Conservation (phyloP, 768 basidiomycete genomes). For the Lentinula edodes region DNA sequence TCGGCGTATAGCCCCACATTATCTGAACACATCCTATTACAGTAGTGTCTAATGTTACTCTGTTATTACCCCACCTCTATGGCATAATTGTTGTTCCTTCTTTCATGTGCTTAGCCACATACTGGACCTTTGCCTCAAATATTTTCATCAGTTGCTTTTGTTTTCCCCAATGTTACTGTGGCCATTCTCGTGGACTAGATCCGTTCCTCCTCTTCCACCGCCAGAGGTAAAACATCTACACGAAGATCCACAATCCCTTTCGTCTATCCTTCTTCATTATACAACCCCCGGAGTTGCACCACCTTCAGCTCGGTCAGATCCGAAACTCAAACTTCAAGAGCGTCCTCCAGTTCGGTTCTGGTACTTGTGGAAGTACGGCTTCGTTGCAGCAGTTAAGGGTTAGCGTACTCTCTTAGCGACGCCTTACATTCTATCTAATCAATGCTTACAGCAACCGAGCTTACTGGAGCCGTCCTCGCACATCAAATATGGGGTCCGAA, state of each 20-base stretch:
- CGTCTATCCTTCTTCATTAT: constrained; percentile 44
- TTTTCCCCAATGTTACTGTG: neutral
- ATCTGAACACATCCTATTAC: neutral
- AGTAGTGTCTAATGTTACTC: neutral
- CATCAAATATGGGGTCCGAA: constrained; percentile 86
- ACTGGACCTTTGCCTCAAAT: neutral
- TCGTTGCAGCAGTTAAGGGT: constrained; percentile 68
- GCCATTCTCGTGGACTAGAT: constrained; percentile 7
- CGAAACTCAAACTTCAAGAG: constrained; percentile 55
- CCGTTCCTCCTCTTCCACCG: neutral
- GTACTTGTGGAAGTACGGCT: constrained; percentile 69
- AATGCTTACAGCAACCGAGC: constrained; percentile 31
- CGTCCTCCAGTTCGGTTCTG: constrained; percentile 53
- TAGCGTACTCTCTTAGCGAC: neutral
- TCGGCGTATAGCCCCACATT: neutral
- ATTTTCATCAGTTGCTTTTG: neutral
- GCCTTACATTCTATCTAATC: neutral
- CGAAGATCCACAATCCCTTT: constrained; percentile 16
- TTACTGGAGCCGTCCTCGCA: constrained; percentile 63
- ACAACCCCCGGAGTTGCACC: constrained; percentile 65
- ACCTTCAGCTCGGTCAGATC: constrained; percentile 68
- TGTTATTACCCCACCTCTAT: neutral
- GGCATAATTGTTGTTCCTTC: neutral
- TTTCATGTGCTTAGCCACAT: neutral
- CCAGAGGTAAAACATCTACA: neutral